Base-by-base conservation (phyloP, 2,329 filamentous ascomycete species). In the Verticillium nubilum region DNA sequence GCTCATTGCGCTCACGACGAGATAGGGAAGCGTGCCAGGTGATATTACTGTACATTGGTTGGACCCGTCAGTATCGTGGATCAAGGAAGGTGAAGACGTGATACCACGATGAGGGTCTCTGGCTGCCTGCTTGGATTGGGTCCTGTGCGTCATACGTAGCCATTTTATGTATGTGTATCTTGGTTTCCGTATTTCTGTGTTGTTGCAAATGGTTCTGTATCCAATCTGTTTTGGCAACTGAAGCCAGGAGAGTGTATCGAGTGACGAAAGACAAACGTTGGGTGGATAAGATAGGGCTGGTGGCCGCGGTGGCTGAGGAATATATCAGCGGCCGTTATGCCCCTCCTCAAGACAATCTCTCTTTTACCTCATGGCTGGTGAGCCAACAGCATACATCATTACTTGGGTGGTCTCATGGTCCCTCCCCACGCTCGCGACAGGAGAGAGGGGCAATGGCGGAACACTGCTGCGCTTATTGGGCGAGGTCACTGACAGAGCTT, bases 21-120 rank as follows among this genome's bases (percentile, higher is more conserved):
- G 89, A 89, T 72, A 95, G 88, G 63, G 89, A 90, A 9, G 87
- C 82, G 81, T 95, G 91, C 91, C 91, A 95, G 74, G 90, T 94
- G 75, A 95, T 94, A 83, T 95, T 95, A 74, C 91, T 95, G 72
- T 9, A 7, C 5, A 19, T n/a, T 23, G 10, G 42, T 5, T 23
- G 4, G 19, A 19, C n/a, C 9, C 19, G 42, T 50, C 42, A 50
- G 42, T 50, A 10, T 23, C 7, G 9, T 23, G n/a, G n/a, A 23
- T 19, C 19, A 23, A 50, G n/a, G 19, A 50, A 1, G 19, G 9
- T 23, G 9, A 50, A 5, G 42, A 50, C 25, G 17, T n/a, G 42
- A 19, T 9, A 23, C 10, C 42, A 13, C 12, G n/a, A 19, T 9
- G 6, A 23, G 19, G 25, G 7, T 23, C 19, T 5, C n/a, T 23